These are phyloP conservation scores for Amaranthus cruentus DNA, from an alignment of 148 eudicot genomes.

Conservation along the genomic window DNA sequence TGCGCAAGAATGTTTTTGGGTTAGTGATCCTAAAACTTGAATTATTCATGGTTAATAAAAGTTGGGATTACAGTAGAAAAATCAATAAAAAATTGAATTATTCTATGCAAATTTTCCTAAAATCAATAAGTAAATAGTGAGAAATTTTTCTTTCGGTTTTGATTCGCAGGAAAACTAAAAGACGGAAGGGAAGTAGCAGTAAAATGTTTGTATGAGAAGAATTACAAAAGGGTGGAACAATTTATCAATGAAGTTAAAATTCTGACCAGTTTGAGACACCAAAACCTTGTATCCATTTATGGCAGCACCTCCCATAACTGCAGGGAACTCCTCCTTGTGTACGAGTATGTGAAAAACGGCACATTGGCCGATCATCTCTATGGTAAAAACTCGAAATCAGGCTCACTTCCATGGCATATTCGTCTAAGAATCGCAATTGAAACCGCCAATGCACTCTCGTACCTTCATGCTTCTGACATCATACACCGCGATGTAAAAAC, in stretches of 20 bases:
- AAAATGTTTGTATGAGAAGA: slow-evolving; percentile 48
- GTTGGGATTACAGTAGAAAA: no score
- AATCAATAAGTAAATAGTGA: no score
- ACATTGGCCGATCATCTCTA: slow-evolving; percentile 57
- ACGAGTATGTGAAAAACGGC: slow-evolving; percentile 51
- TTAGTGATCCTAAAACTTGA: no score
- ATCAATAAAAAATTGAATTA: not conserved
- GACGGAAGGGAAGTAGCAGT: slow-evolving; percentile 60
- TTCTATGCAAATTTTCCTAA: not conserved
- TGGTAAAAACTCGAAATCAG: slow-evolving; percentile 21
- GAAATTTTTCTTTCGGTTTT: not conserved
- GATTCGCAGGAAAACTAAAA: slow-evolving; percentile 37
- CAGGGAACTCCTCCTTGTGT: slow-evolving; percentile 49
- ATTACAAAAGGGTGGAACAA: slow-evolving; percentile 36
- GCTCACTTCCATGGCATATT: slow-evolving; percentile 35
- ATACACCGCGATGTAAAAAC: slow-evolving; percentile 19
- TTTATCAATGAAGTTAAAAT: slow-evolving; percentile 50
- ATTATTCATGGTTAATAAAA: no score
- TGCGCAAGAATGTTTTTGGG: no score
- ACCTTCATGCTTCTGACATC: slow-evolving; percentile 18
- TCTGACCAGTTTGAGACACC: slow-evolving; percentile 41
- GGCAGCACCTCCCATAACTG: slow-evolving; percentile 52
- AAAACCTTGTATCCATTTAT: slow-evolving; percentile 46
- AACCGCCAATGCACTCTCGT: slow-evolving; percentile 40
- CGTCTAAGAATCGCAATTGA: slow-evolving; percentile 52